Percentiles rank a stretch among this genome's conserved stretches.
Evolutionary conservation across 1,284 basidiomycete species (phyloP).

Genomic region (Apiotrichum laibachii): DNA sequence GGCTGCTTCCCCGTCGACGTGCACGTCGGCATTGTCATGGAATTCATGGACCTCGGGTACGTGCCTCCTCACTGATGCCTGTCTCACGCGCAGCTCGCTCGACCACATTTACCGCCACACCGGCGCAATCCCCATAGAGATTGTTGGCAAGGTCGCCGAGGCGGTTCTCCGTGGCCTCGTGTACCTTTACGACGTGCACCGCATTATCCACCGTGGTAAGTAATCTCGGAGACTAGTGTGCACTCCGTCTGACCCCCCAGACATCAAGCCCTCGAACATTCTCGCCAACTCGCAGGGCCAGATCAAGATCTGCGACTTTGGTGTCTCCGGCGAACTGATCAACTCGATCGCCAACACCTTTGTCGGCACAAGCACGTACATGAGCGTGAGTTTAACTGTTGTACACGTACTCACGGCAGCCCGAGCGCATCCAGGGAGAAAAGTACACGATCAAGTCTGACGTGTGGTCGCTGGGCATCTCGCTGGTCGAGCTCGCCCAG

Average conservation of each 20-base stretch:
- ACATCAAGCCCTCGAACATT: conserved; percentile 99
- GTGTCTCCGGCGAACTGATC: conserved; percentile 96
- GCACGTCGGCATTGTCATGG: conserved; percentile 99
- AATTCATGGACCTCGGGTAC: conserved; percentile 77
- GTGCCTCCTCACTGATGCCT: conserved; percentile 15
- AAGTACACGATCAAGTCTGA: conserved; percentile 97
- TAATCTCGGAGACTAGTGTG: conserved; percentile 7
- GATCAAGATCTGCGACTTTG: conserved; percentile 99
- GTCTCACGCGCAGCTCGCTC: conserved; percentile 52
- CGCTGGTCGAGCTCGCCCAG: conserved; percentile 87
- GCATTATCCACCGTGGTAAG: conserved; percentile 94
- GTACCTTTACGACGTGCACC: conserved; percentile 97
- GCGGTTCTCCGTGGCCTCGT: conserved; percentile 91
- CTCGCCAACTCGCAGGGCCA: conserved; percentile 88
- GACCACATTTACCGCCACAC: conserved; percentile 93
- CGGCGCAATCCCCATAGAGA: conserved; percentile 82
- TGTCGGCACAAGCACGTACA: conserved; percentile 97
- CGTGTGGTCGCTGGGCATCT: conserved; percentile 94
- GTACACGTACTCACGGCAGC: conserved; percentile 56
- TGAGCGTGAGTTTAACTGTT: conserved; percentile 72
- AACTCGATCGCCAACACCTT: conserved; percentile 99
- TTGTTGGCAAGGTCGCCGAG: conserved; percentile 85
- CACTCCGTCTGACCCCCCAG: conserved; percentile 53
- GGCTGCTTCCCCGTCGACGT: conserved; percentile 94
- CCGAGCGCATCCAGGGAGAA: conserved; percentile 96